Evolutionary conservation across 495 filamentous ascomycete species (phyloP), one percentile per base, ranked within the genome.

Genomic region (Halenospora varia): DNA sequence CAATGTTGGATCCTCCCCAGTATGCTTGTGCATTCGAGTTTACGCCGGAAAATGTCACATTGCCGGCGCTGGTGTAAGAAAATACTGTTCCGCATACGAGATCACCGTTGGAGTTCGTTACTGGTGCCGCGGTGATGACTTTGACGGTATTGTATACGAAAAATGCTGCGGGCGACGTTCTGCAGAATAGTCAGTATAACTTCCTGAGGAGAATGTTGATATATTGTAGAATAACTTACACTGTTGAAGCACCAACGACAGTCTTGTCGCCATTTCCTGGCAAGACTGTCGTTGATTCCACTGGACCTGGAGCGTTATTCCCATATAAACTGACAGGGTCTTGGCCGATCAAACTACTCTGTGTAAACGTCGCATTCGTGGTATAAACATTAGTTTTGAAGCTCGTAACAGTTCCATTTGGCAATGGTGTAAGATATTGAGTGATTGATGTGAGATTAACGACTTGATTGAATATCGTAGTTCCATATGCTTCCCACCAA

Each of bases 11-110:
- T 6, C 20, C 44, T 18, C 44, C 44, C 6, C 9, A 47, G 20
- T 47, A 47, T 6, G 44, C 44, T 47, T 47, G 17, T 23, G 44
- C 44, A 47, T 47, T 47, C 17, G 44, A 47, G n/a, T 47, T 47
- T 18, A 47, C 20, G n/a, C 17, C 17, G 9, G 44, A 6, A 47
- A 47, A 47, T 18, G 44, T 47, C 17, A n/a, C 6, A 18, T 6
- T 18, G 20, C 17, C 44, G 6, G 44, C 10, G 20, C 20, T 17
- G 6, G 17, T 23, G 6, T 6, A 47, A 6, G 44, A 47, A 47
- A 23, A 47, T 4, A 23, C 20, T 6, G 44, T 47, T n/a, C 44
- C 44, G 20, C 44, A 47, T n/a, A 47, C 44, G 6, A 47, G 10
- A 18, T 47, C 17, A 6, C 44, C 44, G 17, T 47, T 47, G 17